Evolutionary conservation across 352 stramenopile genomes (phyloP).

Genomic region (Halophytophthora polymorphica): DNA sequence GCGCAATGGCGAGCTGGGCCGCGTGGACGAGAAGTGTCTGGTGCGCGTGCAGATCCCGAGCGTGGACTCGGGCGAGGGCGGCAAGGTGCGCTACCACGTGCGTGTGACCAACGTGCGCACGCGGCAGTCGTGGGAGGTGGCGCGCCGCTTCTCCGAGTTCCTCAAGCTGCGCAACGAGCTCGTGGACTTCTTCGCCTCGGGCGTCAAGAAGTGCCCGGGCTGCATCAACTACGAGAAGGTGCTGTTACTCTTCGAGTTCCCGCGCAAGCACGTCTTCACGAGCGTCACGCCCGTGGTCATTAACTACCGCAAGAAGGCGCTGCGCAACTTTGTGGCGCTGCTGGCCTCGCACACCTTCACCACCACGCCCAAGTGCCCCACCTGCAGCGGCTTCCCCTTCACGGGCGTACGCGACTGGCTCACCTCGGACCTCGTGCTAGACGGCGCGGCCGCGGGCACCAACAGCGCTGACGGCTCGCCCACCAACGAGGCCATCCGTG

Average conservation of each 20-base stretch:
- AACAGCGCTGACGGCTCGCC: slow-evolving; percentile 7
- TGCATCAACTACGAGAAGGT: slow-evolving; percentile 85
- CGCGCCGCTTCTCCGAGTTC: slow-evolving; percentile 83
- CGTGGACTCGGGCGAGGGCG: slow-evolving; percentile 30
- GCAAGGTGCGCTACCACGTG: slow-evolving; percentile 71
- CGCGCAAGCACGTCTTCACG: slow-evolving; percentile 79
- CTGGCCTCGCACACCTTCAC: slow-evolving; percentile 83
- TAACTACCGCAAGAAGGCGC: slow-evolving; percentile 77
- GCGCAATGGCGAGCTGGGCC: slow-evolving; percentile 62
- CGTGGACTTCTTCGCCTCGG: slow-evolving; percentile 53
- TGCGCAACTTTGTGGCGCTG: slow-evolving; percentile 67
- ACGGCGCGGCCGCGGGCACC: not conserved
- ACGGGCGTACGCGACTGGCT: slow-evolving; percentile 78
- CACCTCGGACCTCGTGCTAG: slow-evolving; percentile 32
- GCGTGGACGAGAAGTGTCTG: slow-evolving; percentile 65
- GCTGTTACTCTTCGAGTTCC: slow-evolving; percentile 79
- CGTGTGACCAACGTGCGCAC: slow-evolving; percentile 64
- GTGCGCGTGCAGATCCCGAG: slow-evolving; percentile 63
- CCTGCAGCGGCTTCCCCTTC: slow-evolving; percentile 71
- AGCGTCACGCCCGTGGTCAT: slow-evolving; percentile 72
- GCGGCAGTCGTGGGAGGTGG: slow-evolving; percentile 65
- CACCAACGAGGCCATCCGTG: slow-evolving; percentile 43
- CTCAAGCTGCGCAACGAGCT: slow-evolving; percentile 67
- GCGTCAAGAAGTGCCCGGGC: slow-evolving; percentile 70
- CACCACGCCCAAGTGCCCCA: slow-evolving; percentile 73